Conservation (phyloP, 371 early-diverging fungal species). For the Mucor irregularis region DNA sequence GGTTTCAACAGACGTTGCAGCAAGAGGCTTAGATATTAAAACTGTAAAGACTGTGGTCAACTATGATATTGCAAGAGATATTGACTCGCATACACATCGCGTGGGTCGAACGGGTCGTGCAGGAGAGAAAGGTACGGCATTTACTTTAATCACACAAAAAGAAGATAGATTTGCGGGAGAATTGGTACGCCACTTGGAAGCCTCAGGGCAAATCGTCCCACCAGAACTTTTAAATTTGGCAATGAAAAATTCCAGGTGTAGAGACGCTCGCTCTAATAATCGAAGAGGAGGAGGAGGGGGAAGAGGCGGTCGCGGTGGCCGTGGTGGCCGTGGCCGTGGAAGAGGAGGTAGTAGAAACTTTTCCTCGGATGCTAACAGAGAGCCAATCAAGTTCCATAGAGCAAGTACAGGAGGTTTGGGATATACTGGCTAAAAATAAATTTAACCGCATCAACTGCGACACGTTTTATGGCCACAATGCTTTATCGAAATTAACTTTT, state of each 20-base stretch:
- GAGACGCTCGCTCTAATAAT: slow-evolving; percentile 43
- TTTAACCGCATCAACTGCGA: neutral
- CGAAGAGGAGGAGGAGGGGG: slow-evolving; percentile 44
- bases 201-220: slow-evolving; percentile 63
- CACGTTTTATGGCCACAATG: slow-evolving; percentile 19
- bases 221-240: slow-evolving; percentile 69
- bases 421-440: no score
- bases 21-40: slow-evolving; percentile 90
- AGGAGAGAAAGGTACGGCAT: slow-evolving; percentile 76
- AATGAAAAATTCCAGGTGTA: slow-evolving; percentile 71
- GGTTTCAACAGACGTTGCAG: slow-evolving; percentile 99
- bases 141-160: slow-evolving; percentile 67
- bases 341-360: slow-evolving; percentile 44
- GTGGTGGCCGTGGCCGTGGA: slow-evolving; percentile 25
- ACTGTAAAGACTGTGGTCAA: slow-evolving; percentile 71
- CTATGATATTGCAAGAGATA: slow-evolving; percentile 74
- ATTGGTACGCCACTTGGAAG: slow-evolving; percentile 74
- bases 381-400: slow-evolving; percentile 35
- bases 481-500: slow-evolving; percentile 5
- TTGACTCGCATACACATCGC: slow-evolving; percentile 80
- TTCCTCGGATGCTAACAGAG: slow-evolving; percentile 24
- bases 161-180: slow-evolving; percentile 83
- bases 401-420: slow-evolving; percentile 32
- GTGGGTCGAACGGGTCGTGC: slow-evolving; percentile 75
- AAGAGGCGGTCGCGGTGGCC: slow-evolving; percentile 42